Evolutionary conservation across 805 yeast species (phyloP), one percentile per base, ranked within the genome.

Genomic region (Ogataea ramenticola): DNA sequence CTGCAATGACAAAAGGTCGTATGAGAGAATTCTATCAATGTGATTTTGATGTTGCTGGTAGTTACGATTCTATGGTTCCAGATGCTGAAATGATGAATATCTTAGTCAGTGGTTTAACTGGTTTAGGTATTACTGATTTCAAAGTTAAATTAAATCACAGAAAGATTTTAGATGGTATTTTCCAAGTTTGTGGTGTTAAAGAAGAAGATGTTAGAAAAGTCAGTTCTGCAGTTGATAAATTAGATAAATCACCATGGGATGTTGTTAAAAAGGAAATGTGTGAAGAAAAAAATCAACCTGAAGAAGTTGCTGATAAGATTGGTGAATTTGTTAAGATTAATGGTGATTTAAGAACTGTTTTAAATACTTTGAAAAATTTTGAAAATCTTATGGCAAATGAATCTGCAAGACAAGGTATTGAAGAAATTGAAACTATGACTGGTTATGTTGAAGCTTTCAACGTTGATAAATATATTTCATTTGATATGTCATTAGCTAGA

Each of bases 21-120:
- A 93, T 93, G 99, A 86, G 99, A 77, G 99, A 93, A 67, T 93
- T 93, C 60, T 93, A 93, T 66, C 99, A 93, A 70, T 93, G 99
- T 72, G 99, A 93, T 70, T 86, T 93, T 57, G 99, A 93, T 65
- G 73, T 93, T 58, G 99, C 99, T 20, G 99, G 99, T 43, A 66
- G 64, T 45, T 91, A 85, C 63, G 99, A 93, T 58, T 58, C 81
- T 26, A 93, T 93, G 99, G 93, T 93, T 39, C 96, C 99, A 21
- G 99, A 93, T 62, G 80, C 97, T 9, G 99, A 93, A 68, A 72
- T 82, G 46, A 74, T 93, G 68, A 78, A 84, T 47, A 71, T 93
- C 45, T 66, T 84, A 31, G 91, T 86, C 44, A 95, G 88, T 62
- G 96, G 96, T 46, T 74, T 93, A 52, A 77, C 80, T 11, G 77